Conservation (phyloP, 305 asterid species). For the Fraxinus floribunda region DNA sequence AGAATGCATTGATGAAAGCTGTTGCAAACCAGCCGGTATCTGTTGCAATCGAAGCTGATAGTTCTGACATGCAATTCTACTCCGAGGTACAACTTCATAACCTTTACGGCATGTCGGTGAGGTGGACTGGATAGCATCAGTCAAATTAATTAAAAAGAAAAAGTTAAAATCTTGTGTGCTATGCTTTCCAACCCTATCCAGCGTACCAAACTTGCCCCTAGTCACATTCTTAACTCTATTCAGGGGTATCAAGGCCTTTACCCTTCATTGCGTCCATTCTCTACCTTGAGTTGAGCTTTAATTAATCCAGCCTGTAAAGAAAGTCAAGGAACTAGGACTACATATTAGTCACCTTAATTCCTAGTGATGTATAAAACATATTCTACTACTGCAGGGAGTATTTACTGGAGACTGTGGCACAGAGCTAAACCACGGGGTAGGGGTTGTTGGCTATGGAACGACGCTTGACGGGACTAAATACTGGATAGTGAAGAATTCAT, state of each 20-base stretch:
- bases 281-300: not conserved
- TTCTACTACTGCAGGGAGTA: slow-evolving; percentile 58
- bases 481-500: slow-evolving; percentile 89
- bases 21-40: slow-evolving; percentile 83
- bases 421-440: slow-evolving; percentile 89
- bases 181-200: not conserved
- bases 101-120: not conserved
- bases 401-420: slow-evolving; percentile 66
- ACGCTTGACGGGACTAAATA: slow-evolving; percentile 65
- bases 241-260: not conserved
- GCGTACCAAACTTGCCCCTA: not conserved
- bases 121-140: not conserved
- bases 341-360: not conserved
- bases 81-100: slow-evolving; percentile 52
- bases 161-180: not conserved
- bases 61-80: slow-evolving; percentile 70
- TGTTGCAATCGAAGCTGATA: slow-evolving; percentile 78
- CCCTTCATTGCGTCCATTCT: not conserved
- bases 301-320: not conserved
- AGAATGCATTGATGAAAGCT: slow-evolving; percentile 80
- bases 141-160: not conserved
- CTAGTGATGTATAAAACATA: not conserved
- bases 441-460: slow-evolving; percentile 68
- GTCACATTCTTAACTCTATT: not conserved
- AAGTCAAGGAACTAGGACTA: not conserved